Base-by-base conservation (phyloP, 2,329 filamentous ascomycete species). In the Pseudogymnoascus sp. region DNA sequence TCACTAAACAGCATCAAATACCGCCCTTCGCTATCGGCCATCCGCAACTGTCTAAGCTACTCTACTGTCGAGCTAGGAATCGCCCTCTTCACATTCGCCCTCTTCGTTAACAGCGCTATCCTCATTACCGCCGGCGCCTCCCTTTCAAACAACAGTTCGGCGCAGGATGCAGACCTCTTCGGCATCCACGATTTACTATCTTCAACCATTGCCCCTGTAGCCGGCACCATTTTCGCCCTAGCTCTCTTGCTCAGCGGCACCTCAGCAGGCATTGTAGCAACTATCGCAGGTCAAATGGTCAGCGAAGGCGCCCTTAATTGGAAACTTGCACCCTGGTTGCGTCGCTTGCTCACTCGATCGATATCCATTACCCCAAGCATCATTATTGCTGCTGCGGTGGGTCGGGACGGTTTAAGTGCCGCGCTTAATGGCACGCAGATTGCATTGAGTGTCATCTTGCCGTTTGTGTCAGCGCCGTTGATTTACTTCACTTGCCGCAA, bases 271-370 rank as follows among this genome's bases (percentile, higher is more conserved):
- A 90, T 95, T 36, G 87, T 95, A 1, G 94, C 90, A 75, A 96
- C 91, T 1, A 94, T 96, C 67, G 84, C 91, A 0, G 91, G 91
- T 0, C 91, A 96, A 72, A 94, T 96, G 86, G 87, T 96, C 24
- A 87, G 84, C 64, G 91, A 95, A 72, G 91, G 91, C 5, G 89
- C 91, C 64, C 73, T 96, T 47, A 84, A 84, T 54, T 92, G 90
- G 88, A 84, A 76, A 5, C 74, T 92, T 31, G 79, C 80, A 64
- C 90, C 91, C 0, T 96, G 91, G 91, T 69, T 92, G 9, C 86
- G 90, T 2, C 82, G 91, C 9, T 79, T 95, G 3, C 74, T 92
- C 58, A 95, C 91, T 0, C 83, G 91, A 29, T 84, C 81, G 59
- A 89, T 96, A 71, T 90, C 87, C 69, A 92, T 96, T 71, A 86